These are phyloP conservation scores for Rhypophila decipiens DNA, from an alignment of 495 filamentous ascomycete species.

Conservation along the genomic window DNA sequence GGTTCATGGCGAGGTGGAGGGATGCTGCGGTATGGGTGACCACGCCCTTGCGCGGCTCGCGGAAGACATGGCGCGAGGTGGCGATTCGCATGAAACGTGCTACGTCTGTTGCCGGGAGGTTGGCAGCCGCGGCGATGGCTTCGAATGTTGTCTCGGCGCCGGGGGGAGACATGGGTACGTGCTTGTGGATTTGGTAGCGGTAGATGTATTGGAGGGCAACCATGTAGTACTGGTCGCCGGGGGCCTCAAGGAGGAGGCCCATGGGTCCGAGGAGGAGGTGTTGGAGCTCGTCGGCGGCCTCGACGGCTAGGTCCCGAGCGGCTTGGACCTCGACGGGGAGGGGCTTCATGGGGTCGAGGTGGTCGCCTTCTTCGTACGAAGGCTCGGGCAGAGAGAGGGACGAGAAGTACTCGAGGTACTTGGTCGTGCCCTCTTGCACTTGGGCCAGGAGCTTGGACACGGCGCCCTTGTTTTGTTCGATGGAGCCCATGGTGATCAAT, in stretches of 20 bases:
- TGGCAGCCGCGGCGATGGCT: conserved; percentile 20
- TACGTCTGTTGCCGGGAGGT: conserved; percentile 21
- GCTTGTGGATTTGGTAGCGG: neutral
- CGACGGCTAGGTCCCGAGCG: neutral
- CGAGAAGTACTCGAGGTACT: too few relatives aligned
- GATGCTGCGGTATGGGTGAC: conserved; percentile 37
- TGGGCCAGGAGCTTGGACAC: too few relatives aligned
- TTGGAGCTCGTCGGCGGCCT: neutral
- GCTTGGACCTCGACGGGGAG: neutral
- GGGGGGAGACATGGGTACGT: conserved; percentile 18
- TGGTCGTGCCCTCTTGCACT: too few relatives aligned
- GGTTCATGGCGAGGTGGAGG: conserved; percentile 25
- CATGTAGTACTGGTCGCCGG: neutral
- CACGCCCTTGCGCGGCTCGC: conserved; percentile 30
- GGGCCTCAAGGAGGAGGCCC: neutral
- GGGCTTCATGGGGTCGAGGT: too few relatives aligned
- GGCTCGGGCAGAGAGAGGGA: too few relatives aligned
- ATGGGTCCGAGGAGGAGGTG: neutral
- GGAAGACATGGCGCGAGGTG: conserved; percentile 38
- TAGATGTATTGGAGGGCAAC: neutral
- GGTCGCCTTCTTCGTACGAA: too few relatives aligned
- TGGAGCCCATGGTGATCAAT: too few relatives aligned
- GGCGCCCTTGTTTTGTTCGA: too few relatives aligned
- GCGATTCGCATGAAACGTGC: conserved; percentile 38
- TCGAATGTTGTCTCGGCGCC: conserved; percentile 24